phyloP scores from a whole-genome alignment of 1,284 basidiomycete genomes.

The Sphagnurus paluster region DNA sequence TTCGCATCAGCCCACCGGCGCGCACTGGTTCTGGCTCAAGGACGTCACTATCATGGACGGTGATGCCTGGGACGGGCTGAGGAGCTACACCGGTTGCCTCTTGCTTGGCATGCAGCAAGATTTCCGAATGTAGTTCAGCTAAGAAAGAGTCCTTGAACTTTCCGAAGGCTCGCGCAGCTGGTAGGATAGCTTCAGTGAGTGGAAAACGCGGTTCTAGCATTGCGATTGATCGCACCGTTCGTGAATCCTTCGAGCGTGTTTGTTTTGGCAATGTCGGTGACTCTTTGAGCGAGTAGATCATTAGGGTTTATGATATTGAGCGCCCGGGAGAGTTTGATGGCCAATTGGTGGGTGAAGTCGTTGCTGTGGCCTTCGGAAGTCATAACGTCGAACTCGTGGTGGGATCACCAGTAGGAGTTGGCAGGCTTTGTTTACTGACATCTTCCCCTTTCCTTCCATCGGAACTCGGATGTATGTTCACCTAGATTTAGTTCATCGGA shows the following conservation, averaged over 20 bases:
- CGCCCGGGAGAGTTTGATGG: constrained; percentile 78
- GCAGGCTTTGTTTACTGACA: neutral
- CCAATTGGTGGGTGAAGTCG: constrained; percentile 74
- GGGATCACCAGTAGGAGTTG: too few relatives aligned
- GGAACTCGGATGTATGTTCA: too few relatives aligned
- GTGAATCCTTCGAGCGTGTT: constrained; percentile 68
- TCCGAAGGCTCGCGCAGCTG: constrained; percentile 82
- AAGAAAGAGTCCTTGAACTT: constrained; percentile 73
- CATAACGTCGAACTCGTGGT: too few relatives aligned
- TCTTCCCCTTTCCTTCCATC: too few relatives aligned
- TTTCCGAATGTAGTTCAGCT: constrained; percentile 49
- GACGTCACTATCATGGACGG: constrained; percentile 79
- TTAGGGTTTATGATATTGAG: constrained; percentile 83
- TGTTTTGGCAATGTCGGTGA: constrained; percentile 78
- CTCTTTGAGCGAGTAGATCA: constrained; percentile 75
- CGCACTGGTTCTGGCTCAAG: constrained; percentile 75
- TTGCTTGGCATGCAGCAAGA: constrained; percentile 65
- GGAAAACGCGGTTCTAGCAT: neutral
- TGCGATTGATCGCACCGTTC: constrained; percentile 36
- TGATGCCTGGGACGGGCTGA: constrained; percentile 70
- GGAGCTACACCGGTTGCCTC: constrained; percentile 54
- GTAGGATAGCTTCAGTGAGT: neutral
- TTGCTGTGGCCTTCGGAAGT: constrained; percentile 37
- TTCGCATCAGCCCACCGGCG: constrained; percentile 75
- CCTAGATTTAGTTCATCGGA: too few relatives aligned